Base-by-base conservation (phyloP, 352 stramenopile genomes). In the Phytopythium mirpurense region DNA sequence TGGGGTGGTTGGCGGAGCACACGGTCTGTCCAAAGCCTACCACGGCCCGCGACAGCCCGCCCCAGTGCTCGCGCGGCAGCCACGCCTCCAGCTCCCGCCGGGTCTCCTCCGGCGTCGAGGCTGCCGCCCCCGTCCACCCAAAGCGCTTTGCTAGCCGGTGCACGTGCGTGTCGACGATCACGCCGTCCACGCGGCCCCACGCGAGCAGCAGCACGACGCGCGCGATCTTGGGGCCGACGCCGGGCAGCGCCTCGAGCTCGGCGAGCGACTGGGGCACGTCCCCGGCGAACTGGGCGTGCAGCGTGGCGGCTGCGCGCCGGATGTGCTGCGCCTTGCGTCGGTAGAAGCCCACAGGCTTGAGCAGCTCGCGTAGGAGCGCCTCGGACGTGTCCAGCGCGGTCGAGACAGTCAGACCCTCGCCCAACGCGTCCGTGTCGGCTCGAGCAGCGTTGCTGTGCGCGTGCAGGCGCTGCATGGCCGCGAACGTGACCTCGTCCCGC, bases 81-180 rank as follows among this genome's bases (percentile, higher is more conserved):
- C 81, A 92, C 8, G 72, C 66, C 56, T 90, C 76, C 19, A 90
- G 51, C 16, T 72, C 68, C 12, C 57, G 59, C 19, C 74, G 62
- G 7, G 79, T 90, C 21, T 83, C 63, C 62, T 90, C 74, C 2
- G 70, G 38, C 14, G 54, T 66, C 47, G 57, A 60, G 1, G 52
- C 35, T 0, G 58, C 48, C 0, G 54, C 51, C 2, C 18, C 54
- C 18, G 79, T 64, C 82, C 82, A 86, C 19, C 66, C 63, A 3
- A 92, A 69, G 23, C 82, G 74, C n/a, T 82, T 62, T 0, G 78
- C 63, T 11, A 92, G 63, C 12, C 82, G 78, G 43, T 90, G 82
- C 12, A 92, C 74, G 57, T 92, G 82, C 1, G 82, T 92, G 65
- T 92, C 82, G 35, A 92, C 82, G 36, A 90, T 76, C 42, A 92